Evolutionary conservation across 2,329 filamentous ascomycete species (phyloP), one percentile per base, ranked within the genome.

Genomic region (Pseudogymnoascus pannorum): DNA sequence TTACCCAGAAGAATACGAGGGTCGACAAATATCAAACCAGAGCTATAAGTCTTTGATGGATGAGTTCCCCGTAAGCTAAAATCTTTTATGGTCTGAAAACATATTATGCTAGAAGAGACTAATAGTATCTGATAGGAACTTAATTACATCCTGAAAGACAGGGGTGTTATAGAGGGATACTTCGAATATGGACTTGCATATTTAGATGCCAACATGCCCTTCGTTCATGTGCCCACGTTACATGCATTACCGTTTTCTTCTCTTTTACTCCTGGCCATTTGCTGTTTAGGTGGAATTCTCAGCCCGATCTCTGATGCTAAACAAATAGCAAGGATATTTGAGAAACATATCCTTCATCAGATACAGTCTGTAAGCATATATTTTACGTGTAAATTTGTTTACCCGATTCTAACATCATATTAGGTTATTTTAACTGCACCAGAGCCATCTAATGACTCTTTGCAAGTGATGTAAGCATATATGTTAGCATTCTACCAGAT

Each of bases 1-100:
- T 29, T 73, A 73, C 61, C 73, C 73, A 66, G 77, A 77, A 0
- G 74, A 73, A 62, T 75, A 76, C 73, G 74, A 77, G 1, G 75
- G 76, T 22, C 72, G 72, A 20, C 36, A 18, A 38, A 38, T 38
- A 38, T 18, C 36, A 38, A 8, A 38, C 18, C n/a, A 38, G 36
- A 75, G 36, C 36, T 16, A 38, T 38, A 38, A 16, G 36, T 38
- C 36, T 38, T 38, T 38, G 36, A 18, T 38, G 36, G 36, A 38
- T n/a, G 36, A 38, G 36, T 38, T 38, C 36, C 36, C 36, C 16
- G 36, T 38, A 18, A 38, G 36, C 36, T 18, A 38, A 38, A 38
- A 38, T 38, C n/a, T 38, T 38, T 16, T 18, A 16, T 18, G 18
- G 16, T 38, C 36, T 18, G 7, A 38, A 38, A 38, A 38, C n/a